These are phyloP conservation scores for Pistacia integerrima DNA, from an alignment of 345 rosid species.

Conservation along the genomic window DNA sequence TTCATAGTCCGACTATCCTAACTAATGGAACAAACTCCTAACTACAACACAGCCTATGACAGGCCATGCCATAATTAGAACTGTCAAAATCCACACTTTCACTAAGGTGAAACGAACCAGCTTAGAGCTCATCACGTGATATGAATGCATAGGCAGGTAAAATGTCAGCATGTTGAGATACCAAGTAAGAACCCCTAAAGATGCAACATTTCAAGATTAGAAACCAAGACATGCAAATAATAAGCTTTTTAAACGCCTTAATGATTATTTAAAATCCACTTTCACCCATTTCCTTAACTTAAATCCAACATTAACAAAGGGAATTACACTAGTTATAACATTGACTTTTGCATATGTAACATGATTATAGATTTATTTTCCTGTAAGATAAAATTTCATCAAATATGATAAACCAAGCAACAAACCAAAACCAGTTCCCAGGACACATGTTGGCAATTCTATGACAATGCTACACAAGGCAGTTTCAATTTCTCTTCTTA, in stretches of 20 bases:
- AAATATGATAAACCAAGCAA: not conserved
- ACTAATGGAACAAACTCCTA: not conserved
- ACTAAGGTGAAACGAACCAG: not conserved
- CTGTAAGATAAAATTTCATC: not conserved
- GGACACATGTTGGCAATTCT: not conserved
- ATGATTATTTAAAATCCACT: not conserved
- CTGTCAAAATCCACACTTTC: not conserved
- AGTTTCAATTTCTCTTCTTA: not conserved
- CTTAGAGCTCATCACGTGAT: not conserved
- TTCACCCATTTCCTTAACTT: not conserved
- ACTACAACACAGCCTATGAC: not conserved
- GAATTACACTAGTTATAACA: not conserved
- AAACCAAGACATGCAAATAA: not conserved
- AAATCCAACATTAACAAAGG: not conserved
- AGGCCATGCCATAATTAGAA: not conserved
- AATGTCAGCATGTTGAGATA: too few species aligned
- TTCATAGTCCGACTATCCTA: not conserved
- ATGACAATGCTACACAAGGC: not conserved
- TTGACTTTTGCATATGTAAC: not conserved
- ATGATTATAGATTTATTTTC: not conserved
- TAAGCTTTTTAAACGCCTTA: not conserved
- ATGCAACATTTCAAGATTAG: not conserved
- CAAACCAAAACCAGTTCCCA: not conserved
- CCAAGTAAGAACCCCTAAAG: too few species aligned
- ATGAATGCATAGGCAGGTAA: too few species aligned